phyloP scores from a whole-genome alignment of 495 filamentous ascomycete genomes.

The Podospora australis region DNA sequence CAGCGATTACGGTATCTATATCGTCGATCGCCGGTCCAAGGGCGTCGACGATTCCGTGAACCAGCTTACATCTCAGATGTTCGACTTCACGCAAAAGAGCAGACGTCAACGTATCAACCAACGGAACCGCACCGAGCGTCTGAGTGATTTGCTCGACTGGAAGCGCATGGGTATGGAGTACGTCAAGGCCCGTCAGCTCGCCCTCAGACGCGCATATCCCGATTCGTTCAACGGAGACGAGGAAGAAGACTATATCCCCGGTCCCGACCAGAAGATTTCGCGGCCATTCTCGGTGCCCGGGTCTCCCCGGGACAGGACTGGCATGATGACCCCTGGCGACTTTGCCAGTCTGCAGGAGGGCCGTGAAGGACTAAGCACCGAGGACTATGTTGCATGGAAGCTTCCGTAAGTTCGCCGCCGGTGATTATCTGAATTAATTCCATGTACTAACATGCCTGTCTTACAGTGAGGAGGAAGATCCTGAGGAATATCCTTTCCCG shows the following conservation, averaged over 20 bases:
- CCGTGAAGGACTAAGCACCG: slow-evolving; percentile 84
- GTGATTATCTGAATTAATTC: neutral
- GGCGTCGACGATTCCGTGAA: slow-evolving; percentile 97
- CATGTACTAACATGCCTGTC: slow-evolving; percentile 7
- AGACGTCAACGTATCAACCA: slow-evolving; percentile 96
- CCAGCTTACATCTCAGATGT: slow-evolving; percentile 88
- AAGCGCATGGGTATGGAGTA: slow-evolving; percentile 99
- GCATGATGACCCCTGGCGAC: slow-evolving; percentile 99
- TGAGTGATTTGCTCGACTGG: slow-evolving; percentile 95
- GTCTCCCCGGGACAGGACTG: slow-evolving; percentile 80
- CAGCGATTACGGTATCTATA: slow-evolving; percentile 96
- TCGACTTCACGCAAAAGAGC: slow-evolving; percentile 89
- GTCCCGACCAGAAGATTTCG: slow-evolving; percentile 85
- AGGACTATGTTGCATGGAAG: slow-evolving; percentile 98
- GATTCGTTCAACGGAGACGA: slow-evolving; percentile 69
- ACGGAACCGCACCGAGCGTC: slow-evolving; percentile 90
- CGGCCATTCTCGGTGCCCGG: slow-evolving; percentile 90
- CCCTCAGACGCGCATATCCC: slow-evolving; percentile 87
- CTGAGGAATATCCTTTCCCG: slow-evolving; percentile 89
- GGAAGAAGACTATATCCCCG: slow-evolving; percentile 79
- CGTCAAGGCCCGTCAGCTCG: slow-evolving; percentile 91
- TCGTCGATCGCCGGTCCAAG: slow-evolving; percentile 92
- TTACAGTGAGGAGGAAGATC: slow-evolving; percentile 84
- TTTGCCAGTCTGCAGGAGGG: slow-evolving; percentile 95
- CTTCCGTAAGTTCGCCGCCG: slow-evolving; percentile 70